Percentiles rank a stretch among this genome's conserved stretches.
Evolutionary conservation across 192 early-diverging fungal genomes (phyloP).

Genomic region (Geranomyces variabilis): DNA sequence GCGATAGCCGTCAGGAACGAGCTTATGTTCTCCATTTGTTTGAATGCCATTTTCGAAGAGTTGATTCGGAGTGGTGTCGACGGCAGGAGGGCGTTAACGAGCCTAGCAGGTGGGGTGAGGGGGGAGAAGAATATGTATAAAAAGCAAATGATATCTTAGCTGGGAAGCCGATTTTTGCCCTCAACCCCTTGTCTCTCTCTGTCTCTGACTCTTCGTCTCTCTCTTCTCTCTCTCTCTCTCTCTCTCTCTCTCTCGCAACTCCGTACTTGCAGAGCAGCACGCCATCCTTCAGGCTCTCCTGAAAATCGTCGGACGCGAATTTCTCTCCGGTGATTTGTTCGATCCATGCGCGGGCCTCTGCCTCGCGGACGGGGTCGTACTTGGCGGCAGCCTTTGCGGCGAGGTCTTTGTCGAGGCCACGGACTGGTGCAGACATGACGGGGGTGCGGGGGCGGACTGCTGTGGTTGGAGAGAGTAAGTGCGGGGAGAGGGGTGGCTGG

Average conservation of each 20-base stretch:
- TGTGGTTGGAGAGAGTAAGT: too few relatives aligned
- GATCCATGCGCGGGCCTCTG: conserved; percentile 71
- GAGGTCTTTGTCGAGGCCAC: too few relatives aligned
- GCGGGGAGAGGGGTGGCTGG: too few relatives aligned
- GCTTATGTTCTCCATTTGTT: conserved; percentile 88
- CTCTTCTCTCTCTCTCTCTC: too few relatives aligned
- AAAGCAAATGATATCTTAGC: background rate
- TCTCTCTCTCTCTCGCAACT: too few relatives aligned
- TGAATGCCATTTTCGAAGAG: conserved; percentile 72
- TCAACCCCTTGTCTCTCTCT: too few relatives aligned
- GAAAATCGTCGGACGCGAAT: conserved; percentile 58
- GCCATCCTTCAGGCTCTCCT: conserved; percentile 76
- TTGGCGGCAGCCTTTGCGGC: conserved; percentile 53
- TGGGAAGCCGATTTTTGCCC: too few relatives aligned
- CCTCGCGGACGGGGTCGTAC: conserved; percentile 51
- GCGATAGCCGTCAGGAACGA: conserved; percentile 62
- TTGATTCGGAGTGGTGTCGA: conserved; percentile 58
- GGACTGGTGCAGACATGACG: too few relatives aligned
- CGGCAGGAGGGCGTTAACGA: conserved; percentile 56
- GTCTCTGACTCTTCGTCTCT: too few relatives aligned
- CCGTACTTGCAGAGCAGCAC: conserved; percentile 74
- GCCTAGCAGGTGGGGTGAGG: conserved; percentile 42
- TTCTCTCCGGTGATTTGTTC: conserved; percentile 61
- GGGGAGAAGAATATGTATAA: too few relatives aligned
- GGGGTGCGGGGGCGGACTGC: too few relatives aligned